Conservation (phyloP, 257 asterid genomes). For the Striga asiatica region DNA sequence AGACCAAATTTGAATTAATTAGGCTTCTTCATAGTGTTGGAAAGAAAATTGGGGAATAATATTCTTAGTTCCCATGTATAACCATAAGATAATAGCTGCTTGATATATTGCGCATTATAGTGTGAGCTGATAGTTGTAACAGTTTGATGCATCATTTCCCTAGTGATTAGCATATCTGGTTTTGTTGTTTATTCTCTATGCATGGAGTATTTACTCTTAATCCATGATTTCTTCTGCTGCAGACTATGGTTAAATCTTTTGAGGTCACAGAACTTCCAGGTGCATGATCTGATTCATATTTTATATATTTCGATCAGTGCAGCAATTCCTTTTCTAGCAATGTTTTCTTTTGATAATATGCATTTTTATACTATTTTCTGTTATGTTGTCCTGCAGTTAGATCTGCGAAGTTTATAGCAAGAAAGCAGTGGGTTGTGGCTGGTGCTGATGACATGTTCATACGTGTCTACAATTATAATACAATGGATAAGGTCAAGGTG, state of each 20-base stretch:
- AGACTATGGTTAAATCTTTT: conserved; percentile 84
- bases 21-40: neutral
- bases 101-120: neutral
- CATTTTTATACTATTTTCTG: conserved; percentile 16
- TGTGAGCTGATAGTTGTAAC: neutral
- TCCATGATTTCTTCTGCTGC: conserved; percentile 33
- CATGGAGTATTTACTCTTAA: conserved; percentile 12
- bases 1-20: neutral
- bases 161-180: neutral
- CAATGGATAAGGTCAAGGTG: conserved; percentile 94
- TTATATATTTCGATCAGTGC: conserved; percentile 8
- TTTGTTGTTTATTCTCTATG: neutral
- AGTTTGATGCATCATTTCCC: neutral
- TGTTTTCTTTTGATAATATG: neutral
- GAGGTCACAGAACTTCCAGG: conserved; percentile 98
- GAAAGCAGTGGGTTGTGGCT: conserved; percentile 96
- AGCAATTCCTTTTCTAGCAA: neutral
- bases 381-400: conserved; percentile 76
- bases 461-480: conserved; percentile 87
- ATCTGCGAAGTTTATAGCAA: conserved; percentile 87
- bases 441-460: conserved; percentile 96
- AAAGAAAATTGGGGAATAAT: neutral
- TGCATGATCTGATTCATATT: conserved; percentile 21
- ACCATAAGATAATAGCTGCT: neutral
- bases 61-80: neutral